These are phyloP conservation scores for Tylopilus intermedius DNA, from an alignment of 768 basidiomycete genomes.

Conservation along the genomic window DNA sequence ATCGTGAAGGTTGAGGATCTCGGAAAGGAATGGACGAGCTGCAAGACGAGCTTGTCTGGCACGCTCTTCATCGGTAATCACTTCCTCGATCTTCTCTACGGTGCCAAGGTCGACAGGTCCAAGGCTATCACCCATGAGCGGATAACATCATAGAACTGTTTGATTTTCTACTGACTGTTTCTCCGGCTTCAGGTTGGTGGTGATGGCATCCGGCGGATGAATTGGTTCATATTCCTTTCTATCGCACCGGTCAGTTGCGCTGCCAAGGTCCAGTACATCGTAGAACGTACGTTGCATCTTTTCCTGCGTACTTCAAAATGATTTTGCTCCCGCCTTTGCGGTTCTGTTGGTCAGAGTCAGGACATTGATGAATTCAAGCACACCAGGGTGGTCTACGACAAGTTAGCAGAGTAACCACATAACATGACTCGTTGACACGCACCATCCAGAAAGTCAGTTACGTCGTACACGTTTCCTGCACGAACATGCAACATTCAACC, in stretches of 20 bases:
- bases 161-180: conserved; percentile 57
- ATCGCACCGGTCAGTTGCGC: conserved; percentile 3
- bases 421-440: conserved; percentile 8
- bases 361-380: conserved; percentile 3
- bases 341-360: background rate
- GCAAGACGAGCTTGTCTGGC: conserved; percentile 57
- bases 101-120: conserved; percentile 70
- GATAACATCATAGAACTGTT: background rate
- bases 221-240: conserved; percentile 84
- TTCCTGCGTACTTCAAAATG: conserved; percentile 84
- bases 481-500: background rate
- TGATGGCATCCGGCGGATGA: conserved; percentile 80
- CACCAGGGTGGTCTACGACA: conserved; percentile 58
- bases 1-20: conserved; percentile 88
- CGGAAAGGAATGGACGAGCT: conserved; percentile 65
- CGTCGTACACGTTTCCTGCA: conserved; percentile 70
- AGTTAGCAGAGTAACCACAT: background rate
- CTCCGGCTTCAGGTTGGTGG: conserved; percentile 70
- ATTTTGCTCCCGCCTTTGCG: conserved; percentile 71
- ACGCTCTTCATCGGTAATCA: conserved; percentile 67
- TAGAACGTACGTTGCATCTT: conserved; percentile 74
- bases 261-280: background rate
- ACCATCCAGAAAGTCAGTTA: conserved; percentile 74
- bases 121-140: conserved; percentile 39
- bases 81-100: conserved; percentile 55